Conservation (phyloP, 257 asterid species). For the Nicotiana noctiflora region DNA sequence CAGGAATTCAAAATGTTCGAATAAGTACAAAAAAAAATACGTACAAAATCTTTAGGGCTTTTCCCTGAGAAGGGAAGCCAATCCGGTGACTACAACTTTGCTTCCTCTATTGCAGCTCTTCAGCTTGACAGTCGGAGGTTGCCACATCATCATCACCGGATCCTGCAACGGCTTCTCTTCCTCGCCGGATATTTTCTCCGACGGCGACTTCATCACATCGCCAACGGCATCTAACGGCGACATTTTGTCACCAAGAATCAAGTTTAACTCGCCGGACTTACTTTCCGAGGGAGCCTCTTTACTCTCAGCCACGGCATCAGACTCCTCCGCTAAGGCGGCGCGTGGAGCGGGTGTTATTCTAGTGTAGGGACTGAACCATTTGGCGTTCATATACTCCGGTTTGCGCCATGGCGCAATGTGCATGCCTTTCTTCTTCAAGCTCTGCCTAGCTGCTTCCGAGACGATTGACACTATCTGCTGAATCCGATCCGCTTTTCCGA, state of each 20-base stretch:
- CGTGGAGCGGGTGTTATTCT: conserved; percentile 22
- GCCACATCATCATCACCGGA: conserved; percentile 45
- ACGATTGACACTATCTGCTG: conserved; percentile 66
- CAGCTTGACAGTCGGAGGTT: conserved; percentile 62
- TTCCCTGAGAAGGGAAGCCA: conserved; percentile 78
- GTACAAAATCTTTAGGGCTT: conserved; percentile 36
- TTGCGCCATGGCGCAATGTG: conserved; percentile 96
- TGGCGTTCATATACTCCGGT: conserved; percentile 65
- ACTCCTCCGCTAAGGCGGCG: conserved; percentile 12
- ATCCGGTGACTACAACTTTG: conserved; percentile 63
- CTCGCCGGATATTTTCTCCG: conserved; percentile 8
- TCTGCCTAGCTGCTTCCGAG: conserved; percentile 65
- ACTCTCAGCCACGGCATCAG: conserved; percentile 7
- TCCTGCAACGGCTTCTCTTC: conserved; percentile 15
- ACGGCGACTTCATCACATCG: background rate
- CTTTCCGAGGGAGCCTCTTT: conserved; percentile 19
- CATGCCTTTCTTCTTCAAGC: conserved; percentile 93
- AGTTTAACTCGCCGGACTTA: conserved; percentile 48
- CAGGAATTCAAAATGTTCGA: conserved; percentile 20
- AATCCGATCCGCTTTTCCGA: conserved; percentile 73
- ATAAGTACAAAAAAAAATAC: background rate
- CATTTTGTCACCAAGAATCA: conserved; percentile 50
- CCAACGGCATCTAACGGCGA: background rate
- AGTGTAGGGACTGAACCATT: conserved; percentile 69
- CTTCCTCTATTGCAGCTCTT: conserved; percentile 46